Evolutionary conservation across 2,329 filamentous ascomycete genomes (phyloP).

Genomic region (Gremmenia infestans): DNA sequence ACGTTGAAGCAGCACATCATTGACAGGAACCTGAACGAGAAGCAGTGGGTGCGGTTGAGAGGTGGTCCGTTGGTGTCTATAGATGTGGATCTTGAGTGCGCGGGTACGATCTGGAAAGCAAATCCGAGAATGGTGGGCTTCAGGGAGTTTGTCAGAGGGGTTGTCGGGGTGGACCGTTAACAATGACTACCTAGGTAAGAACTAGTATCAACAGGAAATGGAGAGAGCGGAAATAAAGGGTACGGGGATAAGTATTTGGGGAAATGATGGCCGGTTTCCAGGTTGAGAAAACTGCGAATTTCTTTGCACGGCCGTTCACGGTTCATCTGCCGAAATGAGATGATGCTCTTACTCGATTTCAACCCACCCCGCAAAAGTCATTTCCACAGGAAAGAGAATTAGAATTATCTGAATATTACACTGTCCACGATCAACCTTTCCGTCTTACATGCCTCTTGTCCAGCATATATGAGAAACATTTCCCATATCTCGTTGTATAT

Average conservation of each 20-base stretch:
- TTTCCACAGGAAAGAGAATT: too few relatives aligned
- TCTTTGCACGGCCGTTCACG: too few relatives aligned
- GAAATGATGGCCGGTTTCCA: too few relatives aligned
- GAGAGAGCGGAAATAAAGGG: not conserved
- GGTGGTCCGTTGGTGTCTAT: not conserved
- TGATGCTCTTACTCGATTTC: too few relatives aligned
- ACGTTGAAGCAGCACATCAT: not conserved
- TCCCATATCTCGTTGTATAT: too few relatives aligned
- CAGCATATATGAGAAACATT: too few relatives aligned
- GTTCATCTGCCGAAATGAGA: constrained; percentile 53
- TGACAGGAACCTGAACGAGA: not conserved
- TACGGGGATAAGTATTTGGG: not conserved
- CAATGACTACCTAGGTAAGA: not conserved
- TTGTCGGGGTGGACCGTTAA: not conserved
- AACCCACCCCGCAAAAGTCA: too few relatives aligned
- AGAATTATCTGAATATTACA: too few relatives aligned
- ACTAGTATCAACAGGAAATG: not conserved
- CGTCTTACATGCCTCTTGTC: too few relatives aligned
- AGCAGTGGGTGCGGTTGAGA: not conserved
- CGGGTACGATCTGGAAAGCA: not conserved
- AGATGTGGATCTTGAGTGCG: not conserved
- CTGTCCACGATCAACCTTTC: too few relatives aligned
- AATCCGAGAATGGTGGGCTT: not conserved
- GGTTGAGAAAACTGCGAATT: too few relatives aligned
- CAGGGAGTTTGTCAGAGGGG: not conserved